Evolutionary conservation across 2,329 filamentous ascomycete genomes (phyloP), one percentile per base, ranked within the genome.

Genomic region (Ophiocordyceps camponoti-leonardi): DNA sequence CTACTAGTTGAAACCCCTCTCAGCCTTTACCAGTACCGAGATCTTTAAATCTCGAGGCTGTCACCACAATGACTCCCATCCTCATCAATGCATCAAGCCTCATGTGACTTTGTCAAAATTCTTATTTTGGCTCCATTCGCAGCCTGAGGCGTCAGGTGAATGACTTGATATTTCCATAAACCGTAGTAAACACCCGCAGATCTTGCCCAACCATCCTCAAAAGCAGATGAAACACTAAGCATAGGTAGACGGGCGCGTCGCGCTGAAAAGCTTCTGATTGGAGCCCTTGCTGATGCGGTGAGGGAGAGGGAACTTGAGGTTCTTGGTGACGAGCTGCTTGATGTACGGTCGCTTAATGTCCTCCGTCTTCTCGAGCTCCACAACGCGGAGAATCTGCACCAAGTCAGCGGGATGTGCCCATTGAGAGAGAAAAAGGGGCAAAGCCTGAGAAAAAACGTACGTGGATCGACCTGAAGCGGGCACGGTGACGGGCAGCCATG

Each of bases 301-400:
- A 67, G 92, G 92, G 58, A 98, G 86, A 67, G 92, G 92, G 86
- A 98, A 98, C 72, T 83, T 86, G 70, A 98, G 85, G 71, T 79
- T 68, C 83, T 96, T 96, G 71, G 77, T 73, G 67, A 94, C 72
- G 68, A 98, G 86, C 76, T 98, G 92, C 79, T 88, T 93, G 78
- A 98, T 94, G 82, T 98, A 98, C 57, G 92, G 90, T 69, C 92
- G 86, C 77, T 90, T 92, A 76, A 98, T 75, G 66, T 92, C 86
- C 58, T 88, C 86, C 63, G 71, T 75, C 81, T 94, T 94, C 77
- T 94, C 83, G 64, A 98, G 69, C 76, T 98, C 92, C 62, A 94
- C 83, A 61, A 98, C 90, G 72, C 93, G 93, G 68, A 98, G 86
- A 69, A 98, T 90, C 90, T 96, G 14, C 12, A 46, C 50, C 42